Base-by-base conservation (phyloP, 2,329 filamentous ascomycete genomes). In the Pyrenophora seminiperda region DNA sequence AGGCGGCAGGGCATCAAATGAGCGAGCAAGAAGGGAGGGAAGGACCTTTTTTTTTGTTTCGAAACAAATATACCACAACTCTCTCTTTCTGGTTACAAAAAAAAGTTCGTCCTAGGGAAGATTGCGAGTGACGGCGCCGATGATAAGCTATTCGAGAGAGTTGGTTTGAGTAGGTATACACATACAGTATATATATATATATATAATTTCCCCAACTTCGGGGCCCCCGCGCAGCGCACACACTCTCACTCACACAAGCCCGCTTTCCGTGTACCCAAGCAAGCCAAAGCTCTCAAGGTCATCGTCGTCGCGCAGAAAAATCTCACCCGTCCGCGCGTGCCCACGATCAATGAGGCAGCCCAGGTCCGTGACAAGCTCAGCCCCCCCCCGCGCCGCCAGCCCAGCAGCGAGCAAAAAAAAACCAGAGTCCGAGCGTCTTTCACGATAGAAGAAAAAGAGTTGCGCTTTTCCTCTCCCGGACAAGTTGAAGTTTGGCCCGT, bases 271-370 rank as follows among this genome's bases (percentile, higher is more conserved):
- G n/a, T n/a, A n/a, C n/a, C n/a, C n/a, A n/a, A n/a, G n/a, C n/a
- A n/a, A n/a, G n/a, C n/a, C n/a, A n/a, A n/a, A n/a, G n/a, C n/a
- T n/a, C n/a, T n/a, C n/a, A n/a, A n/a, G n/a, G n/a, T n/a, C n/a
- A n/a, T n/a, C n/a, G n/a, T n/a, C n/a, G n/a, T n/a, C n/a, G n/a
- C n/a, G n/a, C n/a, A n/a, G n/a, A n/a, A n/a, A n/a, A n/a, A n/a
- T n/a, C n/a, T n/a, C n/a, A 53, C 46, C 54, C 51, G 51, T 45
- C 24, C 36, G 9, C 13, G 4, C 41, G 24, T 20, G 39, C 31
- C 57, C 52, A 47, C 51, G 40, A 52, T 50, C 53, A 50, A 46
- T 52, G 52, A 49, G 34, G 31, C 41, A 43, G 34, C 30, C n/a
- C n/a, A n/a, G n/a, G n/a, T n/a, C 41, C 24, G 24, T 43, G 42